Percentiles rank a stretch among this genome's conserved stretches.
These are phyloP conservation scores for Calonectria hawksworthii DNA, from an alignment of 2,329 filamentous ascomycete species.

Conservation along the genomic window DNA sequence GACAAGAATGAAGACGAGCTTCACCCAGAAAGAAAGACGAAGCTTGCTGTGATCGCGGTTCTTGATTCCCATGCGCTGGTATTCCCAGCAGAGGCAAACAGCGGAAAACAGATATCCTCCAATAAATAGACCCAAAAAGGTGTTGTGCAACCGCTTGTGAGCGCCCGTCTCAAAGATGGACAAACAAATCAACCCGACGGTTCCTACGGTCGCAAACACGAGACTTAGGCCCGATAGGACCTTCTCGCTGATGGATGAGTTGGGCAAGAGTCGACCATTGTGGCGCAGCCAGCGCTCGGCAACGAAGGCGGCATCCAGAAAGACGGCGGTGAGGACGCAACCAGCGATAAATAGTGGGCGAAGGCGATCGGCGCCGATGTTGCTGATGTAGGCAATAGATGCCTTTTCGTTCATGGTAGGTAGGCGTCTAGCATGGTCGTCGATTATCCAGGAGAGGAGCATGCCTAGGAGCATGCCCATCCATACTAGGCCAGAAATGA, in stretches of 20 bases:
- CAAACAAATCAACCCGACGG: constrained; percentile 83
- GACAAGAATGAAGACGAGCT: constrained; percentile 85
- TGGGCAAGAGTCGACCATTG: constrained; percentile 81
- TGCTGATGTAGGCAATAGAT: constrained; percentile 79
- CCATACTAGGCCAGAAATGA: constrained; percentile 77
- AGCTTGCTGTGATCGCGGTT: constrained; percentile 81
- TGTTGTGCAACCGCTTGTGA: constrained; percentile 77
- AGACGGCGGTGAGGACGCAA: constrained; percentile 78
- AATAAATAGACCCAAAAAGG: constrained; percentile 88
- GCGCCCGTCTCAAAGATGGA: constrained; percentile 87
- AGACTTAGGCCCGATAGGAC: constrained; percentile 73
- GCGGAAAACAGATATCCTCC: constrained; percentile 87
- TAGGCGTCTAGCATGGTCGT: constrained; percentile 68
- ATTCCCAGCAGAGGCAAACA: constrained; percentile 91
- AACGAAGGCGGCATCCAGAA: constrained; percentile 85
- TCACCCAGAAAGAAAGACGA: constrained; percentile 86
- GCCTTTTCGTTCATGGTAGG: constrained; percentile 71
- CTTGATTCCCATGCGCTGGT: constrained; percentile 85
- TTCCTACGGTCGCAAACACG: constrained; percentile 79
- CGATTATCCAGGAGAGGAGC: constrained; percentile 77
- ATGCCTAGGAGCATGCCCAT: constrained; percentile 77
- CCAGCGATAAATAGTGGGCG: constrained; percentile 86
- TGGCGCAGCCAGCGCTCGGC: constrained; percentile 90
- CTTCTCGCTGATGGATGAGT: constrained; percentile 75
- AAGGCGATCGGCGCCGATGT: constrained; percentile 72